Conservation (phyloP, 2,329 filamentous ascomycete species). For the Emmonsiellopsis sp. region DNA sequence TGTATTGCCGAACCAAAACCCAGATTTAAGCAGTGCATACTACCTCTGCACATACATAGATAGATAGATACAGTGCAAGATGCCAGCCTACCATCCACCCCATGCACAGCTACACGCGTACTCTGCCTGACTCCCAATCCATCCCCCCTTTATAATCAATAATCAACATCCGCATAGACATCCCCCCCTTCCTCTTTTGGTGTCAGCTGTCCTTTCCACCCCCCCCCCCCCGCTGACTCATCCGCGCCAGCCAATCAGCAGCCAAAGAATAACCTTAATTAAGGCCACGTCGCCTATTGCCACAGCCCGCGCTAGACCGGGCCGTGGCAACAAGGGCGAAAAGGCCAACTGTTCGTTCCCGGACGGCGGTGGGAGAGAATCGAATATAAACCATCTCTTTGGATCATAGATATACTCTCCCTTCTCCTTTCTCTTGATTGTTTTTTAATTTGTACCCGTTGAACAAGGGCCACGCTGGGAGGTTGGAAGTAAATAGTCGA, state of each 20-base stretch:
- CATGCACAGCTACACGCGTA: too few relatives aligned
- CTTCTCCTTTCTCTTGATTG: slow-evolving; percentile 7
- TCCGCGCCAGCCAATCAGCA: slow-evolving; percentile 23
- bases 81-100: too few relatives aligned
- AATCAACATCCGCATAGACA: too few relatives aligned
- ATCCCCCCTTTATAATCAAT: too few relatives aligned
- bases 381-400: neutral
- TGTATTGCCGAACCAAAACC: neutral
- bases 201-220: neutral
- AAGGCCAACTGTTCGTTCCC: slow-evolving; percentile 29
- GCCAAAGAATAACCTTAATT: slow-evolving; percentile 29
- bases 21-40: neutral
- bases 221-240: slow-evolving; percentile 19
- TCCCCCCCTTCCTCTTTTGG: too few relatives aligned
- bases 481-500: too few relatives aligned
- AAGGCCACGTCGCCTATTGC: too few relatives aligned
- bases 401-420: slow-evolving; percentile 2
- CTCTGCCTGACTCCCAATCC: too few relatives aligned
- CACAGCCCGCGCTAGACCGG: slow-evolving; percentile 1
- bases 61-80: neutral
- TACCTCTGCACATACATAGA: too few relatives aligned
- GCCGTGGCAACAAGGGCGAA: slow-evolving; percentile 16
- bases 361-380: too few relatives aligned
- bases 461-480: too few relatives aligned
- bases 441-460: too few relatives aligned